These are phyloP conservation scores for Neonectria neomacrospora DNA, from an alignment of 2,329 filamentous ascomycete genomes.

Conservation along the genomic window DNA sequence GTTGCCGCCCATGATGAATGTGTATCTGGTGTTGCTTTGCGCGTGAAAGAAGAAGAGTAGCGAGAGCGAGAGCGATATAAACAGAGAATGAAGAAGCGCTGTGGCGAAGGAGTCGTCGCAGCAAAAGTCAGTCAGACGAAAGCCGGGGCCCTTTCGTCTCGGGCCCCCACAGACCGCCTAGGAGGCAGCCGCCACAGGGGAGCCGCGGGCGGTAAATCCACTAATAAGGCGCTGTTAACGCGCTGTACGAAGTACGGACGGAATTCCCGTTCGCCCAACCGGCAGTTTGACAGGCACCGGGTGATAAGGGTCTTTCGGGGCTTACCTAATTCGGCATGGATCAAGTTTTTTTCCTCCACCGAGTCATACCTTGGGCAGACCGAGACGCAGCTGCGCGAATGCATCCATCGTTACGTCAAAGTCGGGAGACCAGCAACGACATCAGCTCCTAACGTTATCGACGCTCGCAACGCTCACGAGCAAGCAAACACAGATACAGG, in stretches of 20 bases:
- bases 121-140: conserved; percentile 23
- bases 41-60: conserved; percentile 19
- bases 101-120: conserved; percentile 31
- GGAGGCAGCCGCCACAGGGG: conserved; percentile 16
- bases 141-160: conserved; percentile 29
- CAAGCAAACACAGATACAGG: background rate
- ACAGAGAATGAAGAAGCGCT: conserved; percentile 29
- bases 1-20: conserved; percentile 51
- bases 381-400: conserved; percentile 11
- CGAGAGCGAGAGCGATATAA: background rate
- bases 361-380: conserved; percentile 14
- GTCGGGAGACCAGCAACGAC: conserved; percentile 19
- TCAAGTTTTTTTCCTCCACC: conserved; percentile 31
- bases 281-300: conserved; percentile 28
- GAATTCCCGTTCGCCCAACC: conserved; percentile 1
- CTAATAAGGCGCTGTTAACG: conserved; percentile 17
- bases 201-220: conserved; percentile 16
- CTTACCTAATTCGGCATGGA: conserved; percentile 41
- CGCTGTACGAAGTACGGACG: conserved; percentile 3
- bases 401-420: conserved; percentile 25
- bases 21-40: conserved; percentile 30
- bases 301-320: conserved; percentile 38
- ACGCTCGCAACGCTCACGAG: background rate
- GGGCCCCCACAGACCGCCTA: conserved; percentile 13
- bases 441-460: conserved; percentile 1